phyloP scores from a whole-genome alignment of 371 early-diverging fungal genomes.

The Chytridium lagenaria region DNA sequence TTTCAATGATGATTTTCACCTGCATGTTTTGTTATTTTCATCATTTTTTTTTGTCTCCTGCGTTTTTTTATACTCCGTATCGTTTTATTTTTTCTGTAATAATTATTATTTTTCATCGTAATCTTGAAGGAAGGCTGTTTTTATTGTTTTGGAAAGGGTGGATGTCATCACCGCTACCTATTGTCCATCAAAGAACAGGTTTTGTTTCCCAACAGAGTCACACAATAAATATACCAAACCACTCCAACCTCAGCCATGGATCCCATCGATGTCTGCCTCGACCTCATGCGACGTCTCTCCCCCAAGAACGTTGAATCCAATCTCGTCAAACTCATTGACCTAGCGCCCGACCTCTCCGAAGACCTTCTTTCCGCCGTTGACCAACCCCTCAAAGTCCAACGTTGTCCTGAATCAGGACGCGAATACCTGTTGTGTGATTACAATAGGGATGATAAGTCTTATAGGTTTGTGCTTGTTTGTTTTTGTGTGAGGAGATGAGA shows the following conservation, averaged over 20 bases:
- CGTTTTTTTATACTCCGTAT: no score
- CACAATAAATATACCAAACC: background rate
- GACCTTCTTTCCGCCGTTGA: slow-evolving; percentile 90
- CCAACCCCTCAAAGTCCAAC: slow-evolving; percentile 87
- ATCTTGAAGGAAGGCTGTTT: no score
- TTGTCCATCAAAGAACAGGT: no score
- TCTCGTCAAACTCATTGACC: slow-evolving; percentile 78
- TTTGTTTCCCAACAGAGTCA: no score
- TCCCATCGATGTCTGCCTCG: slow-evolving; percentile 86
- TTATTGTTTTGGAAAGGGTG: no score
- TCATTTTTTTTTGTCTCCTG: no score
- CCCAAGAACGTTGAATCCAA: slow-evolving; percentile 92
- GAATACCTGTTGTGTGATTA: slow-evolving; percentile 94
- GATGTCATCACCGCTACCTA: no score
- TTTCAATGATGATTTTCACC: slow-evolving; percentile 3
- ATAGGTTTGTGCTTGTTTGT: slow-evolving; percentile 64
- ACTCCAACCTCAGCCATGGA: slow-evolving; percentile 20
- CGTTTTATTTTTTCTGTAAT: no score
- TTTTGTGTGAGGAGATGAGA: no score
- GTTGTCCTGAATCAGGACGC: slow-evolving; percentile 73
- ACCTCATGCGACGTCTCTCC: slow-evolving; percentile 96
- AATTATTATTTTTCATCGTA: no score
- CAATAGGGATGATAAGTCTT: slow-evolving; percentile 95
- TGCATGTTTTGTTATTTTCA: no score
- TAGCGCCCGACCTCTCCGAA: slow-evolving; percentile 85